Conservation (phyloP, 768 basidiomycete genomes). For the Russula emetica region DNA sequence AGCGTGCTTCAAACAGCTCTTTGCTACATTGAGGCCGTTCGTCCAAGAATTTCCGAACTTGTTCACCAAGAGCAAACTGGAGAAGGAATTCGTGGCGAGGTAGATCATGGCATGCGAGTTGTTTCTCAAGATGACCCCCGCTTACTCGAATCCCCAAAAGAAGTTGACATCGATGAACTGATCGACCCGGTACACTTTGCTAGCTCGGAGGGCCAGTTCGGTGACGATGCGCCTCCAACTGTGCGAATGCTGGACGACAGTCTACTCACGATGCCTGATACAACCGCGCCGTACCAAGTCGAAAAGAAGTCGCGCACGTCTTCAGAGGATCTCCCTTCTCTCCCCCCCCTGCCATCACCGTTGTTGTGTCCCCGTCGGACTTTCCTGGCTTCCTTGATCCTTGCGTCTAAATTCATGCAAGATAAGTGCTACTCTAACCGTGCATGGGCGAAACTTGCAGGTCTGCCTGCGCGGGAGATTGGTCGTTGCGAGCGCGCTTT, state of each 20-base stretch:
- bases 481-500: conserved; percentile 85
- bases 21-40: conserved; percentile 84
- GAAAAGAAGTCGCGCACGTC: conserved; percentile 26
- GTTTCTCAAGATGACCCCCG: conserved; percentile 37
- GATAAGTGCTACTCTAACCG: conserved; percentile 91
- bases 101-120: conserved; percentile 43
- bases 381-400: conserved; percentile 82
- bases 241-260: conserved; percentile 24
- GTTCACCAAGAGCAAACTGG: conserved; percentile 47
- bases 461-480: conserved; percentile 79
- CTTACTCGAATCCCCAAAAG: conserved; percentile 37
- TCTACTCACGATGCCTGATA: conserved; percentile 10
- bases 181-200: conserved; percentile 17
- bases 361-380: conserved; percentile 84
- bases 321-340: conserved; percentile 33
- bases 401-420: conserved; percentile 90
- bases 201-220: conserved; percentile 4
- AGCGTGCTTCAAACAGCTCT: conserved; percentile 82
- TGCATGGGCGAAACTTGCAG: conserved; percentile 93
- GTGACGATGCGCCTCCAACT: conserved; percentile 16
- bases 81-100: conserved; percentile 40
- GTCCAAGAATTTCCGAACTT: conserved; percentile 62
- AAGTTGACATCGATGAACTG: conserved; percentile 32
- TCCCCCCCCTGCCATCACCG: conserved; percentile 61
- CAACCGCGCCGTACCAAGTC: conserved; percentile 12